phyloP scores from a whole-genome alignment of 2,329 filamentous ascomycete genomes.

The Pyrenochaeta sp. region DNA sequence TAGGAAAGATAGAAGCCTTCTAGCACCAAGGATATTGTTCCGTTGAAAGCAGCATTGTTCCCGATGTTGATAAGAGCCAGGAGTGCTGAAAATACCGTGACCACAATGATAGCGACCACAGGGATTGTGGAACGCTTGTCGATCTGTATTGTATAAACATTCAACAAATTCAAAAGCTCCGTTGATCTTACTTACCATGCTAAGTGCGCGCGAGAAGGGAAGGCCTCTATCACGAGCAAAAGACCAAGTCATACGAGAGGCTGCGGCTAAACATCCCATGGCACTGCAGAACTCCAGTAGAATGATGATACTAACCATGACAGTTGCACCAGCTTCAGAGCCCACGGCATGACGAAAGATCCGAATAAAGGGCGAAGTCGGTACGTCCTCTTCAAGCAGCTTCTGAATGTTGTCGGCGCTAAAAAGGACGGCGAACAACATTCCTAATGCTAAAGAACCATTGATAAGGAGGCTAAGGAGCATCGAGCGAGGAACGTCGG shows the following conservation, averaged over 20 bases:
- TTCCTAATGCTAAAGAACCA: constrained; percentile 51
- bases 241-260: constrained; percentile 54
- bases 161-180: neutral
- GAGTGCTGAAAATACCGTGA: constrained; percentile 54
- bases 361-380: constrained; percentile 58
- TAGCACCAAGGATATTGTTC: constrained; percentile 45
- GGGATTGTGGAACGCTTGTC: constrained; percentile 51
- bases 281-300: constrained; percentile 52
- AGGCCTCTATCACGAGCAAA: constrained; percentile 56
- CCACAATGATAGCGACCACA: constrained; percentile 58
- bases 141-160: constrained; percentile 32
- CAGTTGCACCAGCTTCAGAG: constrained; percentile 53
- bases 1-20: constrained; percentile 50
- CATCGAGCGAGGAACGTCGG: constrained; percentile 53
- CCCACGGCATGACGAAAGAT: constrained; percentile 53
- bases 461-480: constrained; percentile 53
- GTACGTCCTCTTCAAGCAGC: constrained; percentile 26
- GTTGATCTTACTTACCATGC: constrained; percentile 29
- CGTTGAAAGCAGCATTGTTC: constrained; percentile 51
- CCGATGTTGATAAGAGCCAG: constrained; percentile 63
- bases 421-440: constrained; percentile 54
- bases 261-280: constrained; percentile 52
- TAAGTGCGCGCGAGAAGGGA: constrained; percentile 46
- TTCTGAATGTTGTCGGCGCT: constrained; percentile 43
- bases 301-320: constrained; percentile 57